Evolutionary conservation across 2,329 filamentous ascomycete genomes (phyloP), one percentile per base, ranked within the genome.

Genomic region (Ascochyta viciae-villosae): DNA sequence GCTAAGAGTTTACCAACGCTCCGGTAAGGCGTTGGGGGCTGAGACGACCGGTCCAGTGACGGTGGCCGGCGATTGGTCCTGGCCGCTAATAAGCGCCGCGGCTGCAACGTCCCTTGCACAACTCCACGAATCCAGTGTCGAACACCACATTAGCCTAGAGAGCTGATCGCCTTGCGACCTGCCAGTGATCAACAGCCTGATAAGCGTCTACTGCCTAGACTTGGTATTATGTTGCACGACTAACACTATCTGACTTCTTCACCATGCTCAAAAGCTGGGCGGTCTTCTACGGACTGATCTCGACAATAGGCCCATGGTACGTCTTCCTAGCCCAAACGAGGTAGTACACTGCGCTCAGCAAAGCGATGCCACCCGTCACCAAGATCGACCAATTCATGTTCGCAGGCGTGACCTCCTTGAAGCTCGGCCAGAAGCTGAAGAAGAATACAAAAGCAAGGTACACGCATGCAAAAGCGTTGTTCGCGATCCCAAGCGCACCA

Each of bases 331-430:
- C 71, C 62, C 64, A 62, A 10, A 66, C 47, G 1, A 61, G 26
- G 50, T 71, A 72, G 13, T 67, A 72, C 7, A 67, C 29, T 10
- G 59, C 34, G 42, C 65, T 66, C 16, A 67, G 42, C 2, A 65
- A 16, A 9, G 64, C 60, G 7, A 65, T 57, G 1, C 35, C 43
- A 0, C 63, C 62, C 0, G 62, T 68, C 0, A 69, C 68, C 9
- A 72, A 16, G 2, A 69, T 51, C 0, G 65, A 62, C 65, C 67
- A 74, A 24, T 74, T 74, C 66, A 72, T 70, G 8, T 44, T 65
- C 24, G 58, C 51, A 3, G 61, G 56, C 22, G 54, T 64, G 1
- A 68, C 66, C 0, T 58, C 37, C 3, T 58, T 52, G 8, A 56
- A 61, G 3, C n/a, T 50, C 1, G 65, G 70, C 67, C 64, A 72